Evolutionary conservation across 345 rosid genomes (phyloP).

Genomic region (Schrenkiella parvula): DNA sequence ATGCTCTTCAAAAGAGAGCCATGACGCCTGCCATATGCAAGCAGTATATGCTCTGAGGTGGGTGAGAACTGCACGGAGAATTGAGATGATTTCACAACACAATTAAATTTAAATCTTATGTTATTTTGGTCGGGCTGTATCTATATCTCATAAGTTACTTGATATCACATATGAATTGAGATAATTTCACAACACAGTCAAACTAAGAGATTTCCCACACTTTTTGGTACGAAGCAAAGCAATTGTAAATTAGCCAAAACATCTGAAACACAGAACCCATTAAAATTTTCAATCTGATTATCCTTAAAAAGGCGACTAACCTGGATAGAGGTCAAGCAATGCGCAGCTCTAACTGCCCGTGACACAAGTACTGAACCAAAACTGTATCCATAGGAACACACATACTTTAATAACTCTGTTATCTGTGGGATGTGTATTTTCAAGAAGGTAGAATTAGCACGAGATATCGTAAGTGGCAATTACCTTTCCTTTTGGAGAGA

Average conservation of each 20-base stretch:
- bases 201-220: background rate
- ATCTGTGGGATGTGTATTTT: background rate
- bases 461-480: slow-evolving; percentile 20
- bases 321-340: slow-evolving; percentile 98
- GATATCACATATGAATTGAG: background rate
- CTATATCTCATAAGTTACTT: background rate
- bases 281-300: background rate
- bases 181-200: background rate
- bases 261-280: background rate
- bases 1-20: slow-evolving; percentile 81
- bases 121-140: too few species aligned
- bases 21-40: slow-evolving; percentile 95
- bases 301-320: slow-evolving; percentile 38
- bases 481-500: slow-evolving; percentile 95
- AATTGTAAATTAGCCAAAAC: background rate
- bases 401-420: background rate
- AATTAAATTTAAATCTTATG: too few species aligned
- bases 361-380: slow-evolving; percentile 86
- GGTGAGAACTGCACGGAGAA: slow-evolving; percentile 78
- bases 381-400: slow-evolving; percentile 35
- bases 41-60: slow-evolving; percentile 82
- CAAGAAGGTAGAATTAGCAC: background rate
- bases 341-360: slow-evolving; percentile 88
- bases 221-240: background rate
- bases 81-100: background rate